Conservation (phyloP, 2,329 filamentous ascomycete species). For the Didymella exigua region DNA sequence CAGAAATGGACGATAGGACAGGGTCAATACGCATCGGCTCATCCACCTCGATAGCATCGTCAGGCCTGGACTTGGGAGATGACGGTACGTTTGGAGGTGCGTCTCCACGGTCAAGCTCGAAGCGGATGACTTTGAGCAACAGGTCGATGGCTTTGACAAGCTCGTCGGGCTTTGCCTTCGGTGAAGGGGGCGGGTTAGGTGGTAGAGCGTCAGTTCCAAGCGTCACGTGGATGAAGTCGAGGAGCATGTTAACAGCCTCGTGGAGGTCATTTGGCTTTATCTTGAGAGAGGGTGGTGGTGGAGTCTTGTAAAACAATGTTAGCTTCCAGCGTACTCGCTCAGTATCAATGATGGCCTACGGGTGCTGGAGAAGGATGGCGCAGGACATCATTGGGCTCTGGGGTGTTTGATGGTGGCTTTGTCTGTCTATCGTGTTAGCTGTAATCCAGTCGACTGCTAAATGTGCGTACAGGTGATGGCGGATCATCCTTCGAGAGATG, state of each 20-base stretch:
- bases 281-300: not conserved
- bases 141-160: not conserved
- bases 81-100: not conserved
- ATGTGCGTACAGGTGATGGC: not conserved
- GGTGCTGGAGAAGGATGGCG: not conserved
- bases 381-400: not conserved
- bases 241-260: not conserved
- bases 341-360: not conserved
- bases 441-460: not conserved
- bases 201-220: not conserved
- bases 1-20: not conserved
- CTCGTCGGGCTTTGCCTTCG: not conserved
- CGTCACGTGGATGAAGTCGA: not conserved
- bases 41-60: not conserved
- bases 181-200: not conserved
- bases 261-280: not conserved
- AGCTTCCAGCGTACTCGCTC: not conserved
- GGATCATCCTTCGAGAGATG: conserved; percentile 1
- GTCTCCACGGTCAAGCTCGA: not conserved
- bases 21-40: not conserved
- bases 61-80: not conserved
- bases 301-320: not conserved
- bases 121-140: not conserved
- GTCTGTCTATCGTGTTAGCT: not conserved
- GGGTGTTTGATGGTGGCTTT: conserved; percentile 1